Conservation (phyloP, 1,284 basidiomycete species). For the Pyrrhoderma noxium region DNA sequence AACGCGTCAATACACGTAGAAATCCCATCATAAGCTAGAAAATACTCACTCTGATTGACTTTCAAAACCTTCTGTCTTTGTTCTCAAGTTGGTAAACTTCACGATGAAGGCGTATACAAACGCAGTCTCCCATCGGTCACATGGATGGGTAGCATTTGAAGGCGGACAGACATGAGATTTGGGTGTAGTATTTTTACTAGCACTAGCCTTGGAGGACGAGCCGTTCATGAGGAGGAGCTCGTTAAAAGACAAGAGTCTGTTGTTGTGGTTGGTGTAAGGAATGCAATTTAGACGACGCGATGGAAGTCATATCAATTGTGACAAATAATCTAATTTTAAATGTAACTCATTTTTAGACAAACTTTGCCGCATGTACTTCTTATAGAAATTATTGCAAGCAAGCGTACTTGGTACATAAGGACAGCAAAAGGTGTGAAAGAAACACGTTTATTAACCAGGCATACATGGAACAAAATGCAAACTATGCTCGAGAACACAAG, state of each 20-base stretch:
- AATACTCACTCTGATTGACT: slow-evolving; percentile 68
- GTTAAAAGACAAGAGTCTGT: no score
- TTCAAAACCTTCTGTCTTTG: slow-evolving; percentile 69
- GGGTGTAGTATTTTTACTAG: slow-evolving; percentile 31
- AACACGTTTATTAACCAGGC: background rate
- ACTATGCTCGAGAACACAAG: background rate
- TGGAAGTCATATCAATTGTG: slow-evolving; percentile 1
- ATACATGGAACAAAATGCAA: slow-evolving; percentile 3
- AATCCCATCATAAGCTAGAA: slow-evolving; percentile 3
- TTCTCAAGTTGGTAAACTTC: slow-evolving; percentile 66
- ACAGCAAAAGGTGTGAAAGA: no score
- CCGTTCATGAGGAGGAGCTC: slow-evolving; percentile 9
- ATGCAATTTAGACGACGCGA: slow-evolving; percentile 1
- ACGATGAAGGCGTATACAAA: slow-evolving; percentile 78
- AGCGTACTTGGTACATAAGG: no score
- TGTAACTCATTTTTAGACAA: no score
- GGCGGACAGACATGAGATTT: slow-evolving; percentile 70
- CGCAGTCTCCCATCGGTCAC: slow-evolving; percentile 76
- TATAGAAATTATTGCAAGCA: no score
- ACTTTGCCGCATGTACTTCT: no score
- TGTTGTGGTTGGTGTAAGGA: no score
- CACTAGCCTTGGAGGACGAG: slow-evolving; percentile 10
- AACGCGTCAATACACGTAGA: slow-evolving; percentile 11
- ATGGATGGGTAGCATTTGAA: slow-evolving; percentile 62
- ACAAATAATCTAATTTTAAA: slow-evolving; percentile 1